A percentile compares a stretch with the other conserved stretches of the same genome.
phyloP scores from a whole-genome alignment of 208 protist genomes.

The Trypanosoma boissoni region DNA sequence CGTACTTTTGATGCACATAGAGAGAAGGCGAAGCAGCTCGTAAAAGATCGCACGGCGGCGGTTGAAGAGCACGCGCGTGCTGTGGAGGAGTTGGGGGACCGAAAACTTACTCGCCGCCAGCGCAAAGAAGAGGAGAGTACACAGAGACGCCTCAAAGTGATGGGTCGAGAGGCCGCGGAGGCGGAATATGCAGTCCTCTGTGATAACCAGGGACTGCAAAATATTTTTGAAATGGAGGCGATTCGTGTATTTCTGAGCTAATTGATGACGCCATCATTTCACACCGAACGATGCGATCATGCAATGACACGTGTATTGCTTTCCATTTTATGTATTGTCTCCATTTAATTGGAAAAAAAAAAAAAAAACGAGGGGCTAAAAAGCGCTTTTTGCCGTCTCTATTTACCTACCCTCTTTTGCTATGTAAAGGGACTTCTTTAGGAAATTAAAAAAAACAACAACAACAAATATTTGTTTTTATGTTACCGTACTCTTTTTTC shows the following conservation, averaged over 20 bases:
- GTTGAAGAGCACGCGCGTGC: conserved; percentile 15
- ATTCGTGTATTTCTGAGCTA: conserved; percentile 46
- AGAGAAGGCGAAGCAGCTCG: conserved; percentile 14
- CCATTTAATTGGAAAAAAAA: no score
- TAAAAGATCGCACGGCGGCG: conserved; percentile 13
- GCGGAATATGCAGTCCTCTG: conserved; percentile 38
- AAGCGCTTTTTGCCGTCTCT: not conserved
- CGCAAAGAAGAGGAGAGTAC: conserved; percentile 29
- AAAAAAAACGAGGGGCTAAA: no score
- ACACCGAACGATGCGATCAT: not conserved
- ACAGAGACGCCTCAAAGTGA: conserved; percentile 13
- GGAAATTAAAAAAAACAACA: not conserved
- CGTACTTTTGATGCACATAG: conserved; percentile 35
- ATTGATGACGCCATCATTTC: not conserved
- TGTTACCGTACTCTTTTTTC: not conserved
- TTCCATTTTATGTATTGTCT: conserved; percentile 2
- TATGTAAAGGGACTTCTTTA: not conserved
- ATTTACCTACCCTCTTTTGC: not conserved
- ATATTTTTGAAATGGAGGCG: conserved; percentile 53
- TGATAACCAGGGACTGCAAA: conserved; percentile 34
- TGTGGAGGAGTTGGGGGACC: conserved; percentile 22
- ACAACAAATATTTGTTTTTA: conserved; percentile 1
- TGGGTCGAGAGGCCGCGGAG: conserved; percentile 20
- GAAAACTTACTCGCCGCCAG: conserved; percentile 22
- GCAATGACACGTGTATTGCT: not conserved